Conservation (phyloP, 106 monocot species). For the Allium sativum region DNA sequence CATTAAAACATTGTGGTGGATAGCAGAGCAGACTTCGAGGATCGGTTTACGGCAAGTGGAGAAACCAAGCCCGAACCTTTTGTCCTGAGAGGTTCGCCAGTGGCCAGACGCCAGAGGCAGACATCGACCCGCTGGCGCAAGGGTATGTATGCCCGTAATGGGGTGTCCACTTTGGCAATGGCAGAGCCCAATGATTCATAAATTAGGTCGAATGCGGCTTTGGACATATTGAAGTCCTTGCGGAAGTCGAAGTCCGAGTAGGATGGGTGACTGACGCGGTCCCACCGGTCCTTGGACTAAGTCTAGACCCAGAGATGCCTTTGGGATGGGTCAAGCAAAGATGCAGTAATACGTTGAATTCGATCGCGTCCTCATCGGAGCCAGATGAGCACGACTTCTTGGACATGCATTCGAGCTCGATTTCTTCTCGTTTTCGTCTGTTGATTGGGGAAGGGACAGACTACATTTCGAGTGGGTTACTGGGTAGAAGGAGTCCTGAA, state of each 20-base stretch:
- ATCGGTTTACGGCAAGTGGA: constrained; percentile 97
- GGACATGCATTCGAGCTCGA: not conserved
- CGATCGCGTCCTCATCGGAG: constrained; percentile 10
- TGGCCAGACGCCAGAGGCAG: constrained; percentile 56
- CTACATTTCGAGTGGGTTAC: constrained; percentile 5
- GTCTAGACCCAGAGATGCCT: constrained; percentile 34
- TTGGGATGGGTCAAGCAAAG: constrained; percentile 3
- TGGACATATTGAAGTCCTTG: constrained; percentile 23
- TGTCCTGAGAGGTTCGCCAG: constrained; percentile 59
- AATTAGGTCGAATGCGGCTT: constrained; percentile 27
- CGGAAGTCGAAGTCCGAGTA: constrained; percentile 32
- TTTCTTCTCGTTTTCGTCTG: not conserved
- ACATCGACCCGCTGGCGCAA: constrained; percentile 63
- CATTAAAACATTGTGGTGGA: constrained; percentile 75
- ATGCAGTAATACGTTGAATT: not conserved
- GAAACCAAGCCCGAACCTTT: constrained; percentile 83
- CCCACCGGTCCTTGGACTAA: constrained; percentile 38
- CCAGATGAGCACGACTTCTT: constrained; percentile 3
- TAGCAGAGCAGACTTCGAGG: constrained; percentile 86
- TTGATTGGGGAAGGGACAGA: not conserved
- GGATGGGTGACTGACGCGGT: constrained; percentile 16
- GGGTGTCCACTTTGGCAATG: constrained; percentile 60
- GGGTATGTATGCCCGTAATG: constrained; percentile 57
- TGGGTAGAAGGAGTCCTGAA: constrained; percentile 14
- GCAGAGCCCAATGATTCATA: constrained; percentile 33